These are phyloP conservation scores for Panellus pusillus DNA, from an alignment of 768 basidiomycete genomes.

Conservation along the genomic window DNA sequence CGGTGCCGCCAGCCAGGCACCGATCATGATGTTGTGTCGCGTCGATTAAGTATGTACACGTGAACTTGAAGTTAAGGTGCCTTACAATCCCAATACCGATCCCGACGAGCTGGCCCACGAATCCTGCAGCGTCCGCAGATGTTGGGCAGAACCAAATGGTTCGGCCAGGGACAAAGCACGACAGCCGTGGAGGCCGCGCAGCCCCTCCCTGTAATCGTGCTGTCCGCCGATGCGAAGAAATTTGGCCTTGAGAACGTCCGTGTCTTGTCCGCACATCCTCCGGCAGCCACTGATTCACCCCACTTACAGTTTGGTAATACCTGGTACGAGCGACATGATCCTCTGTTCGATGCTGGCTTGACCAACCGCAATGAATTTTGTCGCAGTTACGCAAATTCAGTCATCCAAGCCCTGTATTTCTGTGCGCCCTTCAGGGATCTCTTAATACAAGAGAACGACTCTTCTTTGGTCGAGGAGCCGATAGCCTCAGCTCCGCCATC, in stretches of 20 bases:
- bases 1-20: neutral
- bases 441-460: conserved; percentile 67
- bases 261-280: conserved; percentile 20
- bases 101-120: conserved; percentile 4
- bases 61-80: neutral
- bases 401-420: conserved; percentile 95
- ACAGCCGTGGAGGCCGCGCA: conserved; percentile 25
- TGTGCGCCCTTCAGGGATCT: conserved; percentile 92
- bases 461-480: conserved; percentile 41
- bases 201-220: conserved; percentile 33
- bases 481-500: conserved; percentile 19
- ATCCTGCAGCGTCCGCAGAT: conserved; percentile 12
- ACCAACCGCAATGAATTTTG: conserved; percentile 12
- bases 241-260: conserved; percentile 98
- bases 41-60: too few species aligned
- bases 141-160: conserved; percentile 39
- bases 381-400: conserved; percentile 95
- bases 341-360: conserved; percentile 12
- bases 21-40: neutral
- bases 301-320: conserved; percentile 86
- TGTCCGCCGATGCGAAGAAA: conserved; percentile 75
- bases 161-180: conserved; percentile 25
- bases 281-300: conserved; percentile 11
- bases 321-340: conserved; percentile 54
- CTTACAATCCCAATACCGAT: conserved; percentile 4